Evolutionary conservation across 164 flowering plant genomes (phyloP).

Genomic region (Paratinospora sagittata): DNA sequence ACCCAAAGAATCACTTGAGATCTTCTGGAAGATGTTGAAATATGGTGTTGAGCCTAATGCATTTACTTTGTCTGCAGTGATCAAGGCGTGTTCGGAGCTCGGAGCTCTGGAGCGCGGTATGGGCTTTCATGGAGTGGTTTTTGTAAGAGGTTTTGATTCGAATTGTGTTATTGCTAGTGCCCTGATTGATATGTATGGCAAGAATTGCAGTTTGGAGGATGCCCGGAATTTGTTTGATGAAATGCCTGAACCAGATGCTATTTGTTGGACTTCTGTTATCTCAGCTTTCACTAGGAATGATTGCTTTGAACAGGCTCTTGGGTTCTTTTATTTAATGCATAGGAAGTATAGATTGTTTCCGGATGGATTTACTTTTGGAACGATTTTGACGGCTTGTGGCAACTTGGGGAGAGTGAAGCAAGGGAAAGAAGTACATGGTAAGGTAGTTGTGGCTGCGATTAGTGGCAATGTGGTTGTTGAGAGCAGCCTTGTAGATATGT

Average conservation of each 20-base stretch:
- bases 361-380: conserved; percentile 70
- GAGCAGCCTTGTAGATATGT: conserved; percentile 91
- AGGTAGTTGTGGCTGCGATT: conserved; percentile 41
- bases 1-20: conserved; percentile 28
- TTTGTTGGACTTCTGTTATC: conserved; percentile 73
- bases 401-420: conserved; percentile 59
- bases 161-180: conserved; percentile 56
- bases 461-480: conserved; percentile 60
- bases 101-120: conserved; percentile 35
- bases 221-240: conserved; percentile 60
- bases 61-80: conserved; percentile 61
- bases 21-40: conserved; percentile 52
- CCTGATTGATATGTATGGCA: conserved; percentile 80
- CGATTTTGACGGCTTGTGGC: conserved; percentile 68
- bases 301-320: conserved; percentile 48
- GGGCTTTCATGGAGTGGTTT: conserved; percentile 55
- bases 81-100: conserved; percentile 67
- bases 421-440: conserved; percentile 73
- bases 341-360: conserved; percentile 27
- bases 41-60: conserved; percentile 57
- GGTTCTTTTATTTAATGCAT: conserved; percentile 45
- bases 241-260: conserved; percentile 54
- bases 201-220: conserved; percentile 21
- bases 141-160: conserved; percentile 43
- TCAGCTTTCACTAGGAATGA: conserved; percentile 63